Conservation (phyloP, 805 yeast species). For the Kuraishia molischiana region DNA sequence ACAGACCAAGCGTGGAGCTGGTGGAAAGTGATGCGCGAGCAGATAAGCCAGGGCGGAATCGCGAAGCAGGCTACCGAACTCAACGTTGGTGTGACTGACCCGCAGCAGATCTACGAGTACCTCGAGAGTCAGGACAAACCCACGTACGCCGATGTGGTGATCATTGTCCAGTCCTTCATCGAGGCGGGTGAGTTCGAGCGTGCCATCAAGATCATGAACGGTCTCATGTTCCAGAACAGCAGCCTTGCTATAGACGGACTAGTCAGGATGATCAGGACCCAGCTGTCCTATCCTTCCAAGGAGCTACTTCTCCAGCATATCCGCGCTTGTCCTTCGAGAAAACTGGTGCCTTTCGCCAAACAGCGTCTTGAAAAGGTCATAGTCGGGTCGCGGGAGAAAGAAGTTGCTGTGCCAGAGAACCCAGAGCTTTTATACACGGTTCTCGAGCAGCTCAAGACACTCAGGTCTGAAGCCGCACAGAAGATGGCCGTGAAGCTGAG, state of each 20-base stretch:
- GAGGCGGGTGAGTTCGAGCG: slow-evolving; percentile 9
- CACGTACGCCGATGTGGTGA: slow-evolving; percentile 16
- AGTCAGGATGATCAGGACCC: slow-evolving; percentile 7
- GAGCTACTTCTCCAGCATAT: slow-evolving; percentile 13
- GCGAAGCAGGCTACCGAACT: slow-evolving; percentile 10
- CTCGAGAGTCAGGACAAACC: slow-evolving; percentile 18
- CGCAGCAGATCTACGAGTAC: slow-evolving; percentile 12
- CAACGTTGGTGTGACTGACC: slow-evolving; percentile 12
- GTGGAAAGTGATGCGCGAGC: slow-evolving; percentile 16
- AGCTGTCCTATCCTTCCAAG: slow-evolving; percentile 12
- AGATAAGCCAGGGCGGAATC: slow-evolving; percentile 16
- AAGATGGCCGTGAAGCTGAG: slow-evolving; percentile 4
- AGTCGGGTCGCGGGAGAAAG: slow-evolving; percentile 7
- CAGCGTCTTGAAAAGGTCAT: slow-evolving; percentile 5
- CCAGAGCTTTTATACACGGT: background rate
- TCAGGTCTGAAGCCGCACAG: slow-evolving; percentile 3
- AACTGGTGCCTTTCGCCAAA: slow-evolving; percentile 1
- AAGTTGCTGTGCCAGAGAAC: background rate
- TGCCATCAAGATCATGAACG: slow-evolving; percentile 12
- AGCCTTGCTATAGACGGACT: slow-evolving; percentile 12
- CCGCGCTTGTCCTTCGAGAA: slow-evolving; percentile 1
- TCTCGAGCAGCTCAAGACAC: background rate
- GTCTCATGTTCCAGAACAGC: slow-evolving; percentile 12
- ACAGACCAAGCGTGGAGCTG: slow-evolving; percentile 20
- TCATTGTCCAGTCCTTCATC: slow-evolving; percentile 12